Conservation (phyloP, 2,329 filamentous ascomycete genomes). For the Pseudogymnoascus pannorum region DNA sequence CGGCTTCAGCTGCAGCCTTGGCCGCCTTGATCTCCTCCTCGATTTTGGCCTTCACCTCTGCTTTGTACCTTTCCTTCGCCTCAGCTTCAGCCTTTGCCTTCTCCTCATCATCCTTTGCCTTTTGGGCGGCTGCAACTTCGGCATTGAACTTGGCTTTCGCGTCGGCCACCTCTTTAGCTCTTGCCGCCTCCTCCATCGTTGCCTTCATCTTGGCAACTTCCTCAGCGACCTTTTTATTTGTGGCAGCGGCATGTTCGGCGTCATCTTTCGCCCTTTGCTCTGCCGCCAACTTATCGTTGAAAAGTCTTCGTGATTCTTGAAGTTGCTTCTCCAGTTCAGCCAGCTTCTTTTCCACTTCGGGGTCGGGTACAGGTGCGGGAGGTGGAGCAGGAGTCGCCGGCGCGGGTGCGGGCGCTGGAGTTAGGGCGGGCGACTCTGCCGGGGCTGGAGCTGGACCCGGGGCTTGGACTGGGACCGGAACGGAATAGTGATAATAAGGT, state of each 20-base stretch:
- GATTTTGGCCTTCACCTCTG: constrained; percentile 25
- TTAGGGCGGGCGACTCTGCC: constrained; percentile 15
- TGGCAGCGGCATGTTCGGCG: constrained; percentile 42
- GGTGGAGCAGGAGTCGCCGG: constrained; percentile 12
- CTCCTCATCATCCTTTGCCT: constrained; percentile 30
- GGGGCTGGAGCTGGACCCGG: no score
- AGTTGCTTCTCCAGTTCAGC: not conserved
- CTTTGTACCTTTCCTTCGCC: constrained; percentile 4
- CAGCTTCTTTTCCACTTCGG: constrained; percentile 11
- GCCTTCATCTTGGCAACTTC: constrained; percentile 40
- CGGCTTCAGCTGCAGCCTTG: constrained; percentile 31
- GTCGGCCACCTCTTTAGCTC: constrained; percentile 35
- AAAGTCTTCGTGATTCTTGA: not conserved
- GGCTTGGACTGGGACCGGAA: no score
- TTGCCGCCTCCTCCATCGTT: constrained; percentile 43
- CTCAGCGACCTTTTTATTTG: constrained; percentile 32
- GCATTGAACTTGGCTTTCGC: constrained; percentile 41
- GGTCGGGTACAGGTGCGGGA: constrained; percentile 1
- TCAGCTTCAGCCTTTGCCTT: constrained; percentile 5
- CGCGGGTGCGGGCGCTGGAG: constrained; percentile 2
- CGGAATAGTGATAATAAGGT: constrained; percentile 13
- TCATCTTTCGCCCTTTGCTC: constrained; percentile 35
- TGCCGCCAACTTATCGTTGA: constrained; percentile 22
- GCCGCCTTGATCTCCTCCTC: constrained; percentile 25
- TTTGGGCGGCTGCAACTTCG: constrained; percentile 37